Evolutionary conservation across 176 grass and related monocot genomes (phyloP), one percentile per base, ranked within the genome.

Genomic region (Carex littledalei): DNA sequence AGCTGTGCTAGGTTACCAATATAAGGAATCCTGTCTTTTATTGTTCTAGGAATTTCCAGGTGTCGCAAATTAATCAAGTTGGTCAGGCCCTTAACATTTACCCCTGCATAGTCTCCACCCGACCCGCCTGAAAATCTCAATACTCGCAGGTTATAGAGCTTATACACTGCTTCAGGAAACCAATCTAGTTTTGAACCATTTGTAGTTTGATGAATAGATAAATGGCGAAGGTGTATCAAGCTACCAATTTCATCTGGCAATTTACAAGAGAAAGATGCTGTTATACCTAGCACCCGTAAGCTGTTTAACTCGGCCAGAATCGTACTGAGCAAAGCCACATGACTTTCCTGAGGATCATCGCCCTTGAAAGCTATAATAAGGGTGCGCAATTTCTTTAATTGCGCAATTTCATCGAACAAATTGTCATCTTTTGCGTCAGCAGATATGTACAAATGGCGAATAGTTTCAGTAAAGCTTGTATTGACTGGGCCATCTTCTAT

Each of bases 161-260:
- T 74, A n/a, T 55, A 90, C 24, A 90, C 20, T 56, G 39, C 41
- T 54, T 63, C 41, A 32, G 81, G 78, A 81, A 60, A 85, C 87
- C 76, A 73, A 85, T 50, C 47, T 3, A 86, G 56, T 39, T 69
- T 70, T 35, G 21, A 34, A 35, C 21, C 60, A 56, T 87, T 50
- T 53, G 56, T 58, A 62, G 13, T 63, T 63, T 9, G 21, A 26
- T 1, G 3, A 54, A 72, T 59, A 49, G 22, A 65, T 66, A 90
- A 53, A 69, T 90, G 69, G 1, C 74, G 85, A 57, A 90, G 81
- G 88, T 90, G 88, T 67, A 49, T 81, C 71, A 81, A 57, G 7
- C 67, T 83, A 66, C 73, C 72, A 74, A 90, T 69, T 58, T 24
- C 64, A 84, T 67, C 72, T 3, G 81, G 72, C 56, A 84, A 57